Evolutionary conservation across 2,329 filamentous ascomycete species (phyloP), one percentile per base, ranked within the genome.

Genomic region (Aotearoamyces nothofagi): DNA sequence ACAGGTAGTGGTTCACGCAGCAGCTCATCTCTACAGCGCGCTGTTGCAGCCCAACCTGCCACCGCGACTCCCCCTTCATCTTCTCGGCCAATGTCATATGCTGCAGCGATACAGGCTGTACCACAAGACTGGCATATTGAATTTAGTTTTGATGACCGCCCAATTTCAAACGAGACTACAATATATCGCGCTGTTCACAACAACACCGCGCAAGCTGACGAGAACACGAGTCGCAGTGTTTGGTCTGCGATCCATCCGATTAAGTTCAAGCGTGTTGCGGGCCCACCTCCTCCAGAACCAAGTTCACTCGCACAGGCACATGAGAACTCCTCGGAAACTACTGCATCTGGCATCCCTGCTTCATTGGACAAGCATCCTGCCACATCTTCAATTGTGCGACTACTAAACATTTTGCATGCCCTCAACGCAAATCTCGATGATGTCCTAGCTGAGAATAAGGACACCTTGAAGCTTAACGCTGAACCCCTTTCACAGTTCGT

Each of bases 101-200:
- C 84, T 14, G 79, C 81, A 29, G 83, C 83, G 4, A 69, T 92
- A 29, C 80, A 86, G 41, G 63, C 80, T 9, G 61, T 71, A 0
- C 82, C 86, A 1, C 79, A 92, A 47, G 86, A 96, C 47, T 98
- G 90, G 90, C 87, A 98, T 45, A 84, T 98, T 35, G 82, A 96
- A 46, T 98, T 98, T 54, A 86, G 72, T 40, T 68, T 96, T 27
- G 78, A 92, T 38, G 78, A 69, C 30, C 83, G 84, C 50, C 67
- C 79, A 2, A 78, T 98, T 33, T 65, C 80, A 0, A 90, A 86
- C 41, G 86, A 96, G 43, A 94, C 82, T 1, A 98, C 90, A 0
- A 87, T 98, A 32, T 98, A 96, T 47, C 78, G 87, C 26, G 90
- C 90, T 17, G 82, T 96, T 6, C 82, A 94, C 46, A 26, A 56